Conservation (phyloP, 2,329 filamentous ascomycete species). For the Pseudocercospora vitis region DNA sequence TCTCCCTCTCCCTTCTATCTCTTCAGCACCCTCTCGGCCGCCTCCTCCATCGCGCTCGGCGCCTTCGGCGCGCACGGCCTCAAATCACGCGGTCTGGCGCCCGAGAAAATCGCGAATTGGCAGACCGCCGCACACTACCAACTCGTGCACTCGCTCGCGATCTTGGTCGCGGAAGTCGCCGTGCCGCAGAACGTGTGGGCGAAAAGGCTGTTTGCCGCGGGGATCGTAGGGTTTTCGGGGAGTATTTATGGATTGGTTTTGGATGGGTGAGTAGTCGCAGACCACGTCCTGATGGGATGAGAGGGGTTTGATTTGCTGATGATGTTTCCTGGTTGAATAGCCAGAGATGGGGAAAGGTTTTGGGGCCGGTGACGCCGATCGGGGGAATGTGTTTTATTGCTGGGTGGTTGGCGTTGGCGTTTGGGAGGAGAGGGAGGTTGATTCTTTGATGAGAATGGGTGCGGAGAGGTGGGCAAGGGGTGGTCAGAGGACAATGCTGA, state of each 20-base stretch:
- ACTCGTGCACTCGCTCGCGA: constrained; percentile 62
- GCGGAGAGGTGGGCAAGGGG: background rate
- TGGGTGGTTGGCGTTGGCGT: constrained; percentile 58
- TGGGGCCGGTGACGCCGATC: constrained; percentile 66
- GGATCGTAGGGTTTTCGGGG: constrained; percentile 67
- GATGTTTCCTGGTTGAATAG: too few species aligned
- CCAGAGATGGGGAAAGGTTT: constrained; percentile 54
- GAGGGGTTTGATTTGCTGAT: too few species aligned
- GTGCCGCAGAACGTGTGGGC: constrained; percentile 57
- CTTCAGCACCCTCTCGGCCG: constrained; percentile 63
- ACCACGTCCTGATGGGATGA: too few species aligned
- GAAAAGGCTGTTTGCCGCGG: constrained; percentile 58
- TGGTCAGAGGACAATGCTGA: background rate
- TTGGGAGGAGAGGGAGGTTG: constrained; percentile 39
- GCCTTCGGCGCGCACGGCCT: constrained; percentile 69
- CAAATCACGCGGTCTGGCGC: constrained; percentile 61
- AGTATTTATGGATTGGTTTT: constrained; percentile 64
- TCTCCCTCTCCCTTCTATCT: constrained; percentile 54
- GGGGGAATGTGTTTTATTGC: constrained; percentile 65
- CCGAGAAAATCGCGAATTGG: constrained; percentile 60
- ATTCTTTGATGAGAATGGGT: constrained; percentile 2
- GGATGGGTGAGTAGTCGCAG: too few species aligned
- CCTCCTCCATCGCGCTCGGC: constrained; percentile 60
- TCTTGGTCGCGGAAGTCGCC: constrained; percentile 56
- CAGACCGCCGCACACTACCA: constrained; percentile 67